Conservation (phyloP, 805 yeast genomes). For the Kodamaea lidongshanica region DNA sequence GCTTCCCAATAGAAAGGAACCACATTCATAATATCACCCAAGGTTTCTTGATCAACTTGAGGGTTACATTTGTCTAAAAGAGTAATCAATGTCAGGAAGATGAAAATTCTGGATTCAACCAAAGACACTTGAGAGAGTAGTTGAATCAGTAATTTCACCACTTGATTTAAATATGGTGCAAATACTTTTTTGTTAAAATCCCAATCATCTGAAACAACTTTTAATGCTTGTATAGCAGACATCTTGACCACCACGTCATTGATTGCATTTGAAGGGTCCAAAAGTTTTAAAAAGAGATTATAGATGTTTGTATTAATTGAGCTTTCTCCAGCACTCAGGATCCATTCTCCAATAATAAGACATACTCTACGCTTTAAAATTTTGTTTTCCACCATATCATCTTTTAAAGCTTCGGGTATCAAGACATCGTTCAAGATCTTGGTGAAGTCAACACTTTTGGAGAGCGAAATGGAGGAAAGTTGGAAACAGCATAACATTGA, state of each 20-base stretch:
- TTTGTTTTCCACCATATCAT: constrained; percentile 43
- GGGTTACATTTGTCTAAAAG: constrained; percentile 63
- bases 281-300: constrained; percentile 45
- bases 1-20: constrained; percentile 77
- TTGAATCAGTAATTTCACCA: constrained; percentile 27
- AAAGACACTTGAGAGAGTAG: constrained; percentile 46
- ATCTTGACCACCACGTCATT: constrained; percentile 79
- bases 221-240: constrained; percentile 65
- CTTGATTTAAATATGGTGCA: constrained; percentile 46
- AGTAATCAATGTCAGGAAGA: constrained; percentile 61
- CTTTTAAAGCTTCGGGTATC: constrained; percentile 57
- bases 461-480: constrained; percentile 60
- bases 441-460: constrained; percentile 64
- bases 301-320: constrained; percentile 56
- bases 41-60: constrained; percentile 44
- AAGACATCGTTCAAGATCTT: constrained; percentile 51
- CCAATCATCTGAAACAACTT: constrained; percentile 76
- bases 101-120: constrained; percentile 72
- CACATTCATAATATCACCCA: constrained; percentile 44
- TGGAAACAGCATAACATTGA: constrained; percentile 80
- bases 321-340: constrained; percentile 46
- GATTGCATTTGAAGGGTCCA: constrained; percentile 39
- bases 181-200: constrained; percentile 69
- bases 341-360: constrained; percentile 76
- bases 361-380: constrained; percentile 74